Conservation (phyloP, 2,329 filamentous ascomycete genomes). For the Colletotrichum viniferum region DNA sequence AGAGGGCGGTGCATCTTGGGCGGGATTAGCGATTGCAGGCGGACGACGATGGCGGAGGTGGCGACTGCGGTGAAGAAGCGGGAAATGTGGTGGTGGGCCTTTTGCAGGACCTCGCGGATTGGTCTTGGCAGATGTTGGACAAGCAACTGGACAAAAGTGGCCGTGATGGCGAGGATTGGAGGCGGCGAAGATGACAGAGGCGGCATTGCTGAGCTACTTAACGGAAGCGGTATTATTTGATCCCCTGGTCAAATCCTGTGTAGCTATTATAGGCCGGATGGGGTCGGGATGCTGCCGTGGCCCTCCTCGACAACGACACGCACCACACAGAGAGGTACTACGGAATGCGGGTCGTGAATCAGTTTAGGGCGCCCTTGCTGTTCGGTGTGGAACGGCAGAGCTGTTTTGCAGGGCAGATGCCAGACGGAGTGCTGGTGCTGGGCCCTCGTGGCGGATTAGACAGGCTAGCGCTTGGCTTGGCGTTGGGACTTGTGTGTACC, state of each 20-base stretch:
- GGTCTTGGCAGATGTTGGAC: conserved; percentile 12
- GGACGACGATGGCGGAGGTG: conserved; percentile 5
- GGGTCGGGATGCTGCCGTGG: not conserved
- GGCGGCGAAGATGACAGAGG: not conserved
- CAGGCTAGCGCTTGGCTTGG: not conserved
- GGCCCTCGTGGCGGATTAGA: not conserved
- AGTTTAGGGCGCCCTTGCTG: not conserved
- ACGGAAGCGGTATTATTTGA: not conserved
- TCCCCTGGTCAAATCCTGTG: not conserved
- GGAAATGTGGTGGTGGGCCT: not conserved
- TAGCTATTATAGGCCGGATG: not conserved
- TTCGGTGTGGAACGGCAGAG: not conserved
- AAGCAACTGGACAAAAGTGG: conserved; percentile 12
- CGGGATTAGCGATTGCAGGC: conserved; percentile 3
- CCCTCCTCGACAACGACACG: not conserved
- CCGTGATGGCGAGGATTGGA: conserved; percentile 17
- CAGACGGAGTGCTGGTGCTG: not conserved
- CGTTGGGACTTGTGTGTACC: not conserved
- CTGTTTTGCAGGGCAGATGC: not conserved
- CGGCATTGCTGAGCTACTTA: conserved; percentile 9
- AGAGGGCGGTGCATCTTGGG: conserved; percentile 15
- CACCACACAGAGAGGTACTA: not conserved
- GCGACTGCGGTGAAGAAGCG: not conserved
- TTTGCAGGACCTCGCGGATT: not conserved
- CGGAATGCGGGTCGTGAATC: not conserved